A percentile compares a stretch with the other conserved stretches of the same genome.
Evolutionary conservation across 106 monocot genomes (phyloP).

Genomic region (Dendrobium huoshanense): DNA sequence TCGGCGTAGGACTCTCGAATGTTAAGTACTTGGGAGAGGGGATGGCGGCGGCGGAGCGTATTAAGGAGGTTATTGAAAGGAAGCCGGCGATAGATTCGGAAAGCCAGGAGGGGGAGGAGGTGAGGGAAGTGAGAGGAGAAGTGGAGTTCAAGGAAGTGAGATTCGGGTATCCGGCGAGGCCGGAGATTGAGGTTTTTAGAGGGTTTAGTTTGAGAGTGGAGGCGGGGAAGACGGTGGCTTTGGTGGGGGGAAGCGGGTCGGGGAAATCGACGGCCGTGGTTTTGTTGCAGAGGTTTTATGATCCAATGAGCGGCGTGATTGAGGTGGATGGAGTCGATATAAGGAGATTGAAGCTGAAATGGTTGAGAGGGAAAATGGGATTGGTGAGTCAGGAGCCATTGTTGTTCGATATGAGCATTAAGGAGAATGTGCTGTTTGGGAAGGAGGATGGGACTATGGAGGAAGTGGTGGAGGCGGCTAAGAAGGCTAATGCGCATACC

Average conservation of each 20-base stretch:
- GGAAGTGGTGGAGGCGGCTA: constrained; percentile 18
- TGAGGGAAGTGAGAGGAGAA: constrained; percentile 38
- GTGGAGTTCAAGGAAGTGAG: constrained; percentile 50
- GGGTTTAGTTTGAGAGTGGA: constrained; percentile 40
- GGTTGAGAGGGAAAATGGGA: constrained; percentile 83
- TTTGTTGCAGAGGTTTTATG: constrained; percentile 54
- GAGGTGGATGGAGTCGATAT: constrained; percentile 65
- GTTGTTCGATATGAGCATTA: constrained; percentile 68
- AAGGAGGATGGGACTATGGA: constrained; percentile 51
- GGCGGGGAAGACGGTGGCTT: constrained; percentile 42
- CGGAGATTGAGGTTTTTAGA: constrained; percentile 21
- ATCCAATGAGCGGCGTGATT: constrained; percentile 34
- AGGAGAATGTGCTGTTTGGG: constrained; percentile 64
- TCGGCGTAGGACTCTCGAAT: constrained; percentile 70
- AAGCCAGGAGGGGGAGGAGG: constrained; percentile 29
- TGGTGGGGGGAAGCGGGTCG: constrained; percentile 57
- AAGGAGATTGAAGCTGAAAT: constrained; percentile 48
- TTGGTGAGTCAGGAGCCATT: constrained; percentile 89
- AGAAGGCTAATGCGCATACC: constrained; percentile 33
- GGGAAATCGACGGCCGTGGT: constrained; percentile 54
- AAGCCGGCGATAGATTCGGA: constrained; percentile 72
- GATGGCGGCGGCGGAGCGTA: constrained; percentile 55
- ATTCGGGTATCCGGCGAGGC: constrained; percentile 51
- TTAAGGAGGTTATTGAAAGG: constrained; percentile 45
- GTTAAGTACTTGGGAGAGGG: constrained; percentile 85